Evolutionary conservation across 2,329 filamentous ascomycete species (phyloP), one percentile per base, ranked within the genome.

Genomic region (Lasiodiplodia hormozganensis): DNA sequence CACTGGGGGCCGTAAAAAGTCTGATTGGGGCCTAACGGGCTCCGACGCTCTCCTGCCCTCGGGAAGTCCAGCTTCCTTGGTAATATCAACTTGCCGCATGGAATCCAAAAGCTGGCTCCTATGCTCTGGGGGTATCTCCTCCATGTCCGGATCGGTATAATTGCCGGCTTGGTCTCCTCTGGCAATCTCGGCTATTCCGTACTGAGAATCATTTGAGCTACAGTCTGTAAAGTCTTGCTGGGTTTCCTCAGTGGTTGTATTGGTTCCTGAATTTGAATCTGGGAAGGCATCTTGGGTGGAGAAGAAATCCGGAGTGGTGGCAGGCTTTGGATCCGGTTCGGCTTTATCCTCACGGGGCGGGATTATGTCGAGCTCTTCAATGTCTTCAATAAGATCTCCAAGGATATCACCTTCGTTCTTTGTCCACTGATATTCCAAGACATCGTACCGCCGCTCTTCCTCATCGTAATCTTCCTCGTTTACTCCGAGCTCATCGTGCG

Each of bases 401-500:
- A 53, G 2, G 51, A 65, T 16, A 14, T 65, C 62, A 16, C 51
- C n/a, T 18, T 65, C 34, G 4, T 34, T n/a, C 21, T 65, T 31
- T 2, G 10, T 34, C 25, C 53, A 16, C 16, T 28, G 31, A 21
- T 16, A 40, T 4, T 54, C 62, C 14, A 47, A 11, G 11, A 38
- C 25, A 18, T 54, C 36, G 51, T 65, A 65, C 5, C 23, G 21
- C 12, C 23, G 11, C 31, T 65, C 62, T 12, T 40, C 51, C 7
- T 43, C 12, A 1, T 65, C 62, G 14, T 54, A 65, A 21, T 65
- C 62, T 23, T 65, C 62, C 31, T 65, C 62, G 21, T 7, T 23
- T 6, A 4, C 52, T 2, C 62, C 62, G 1, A 65, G 23, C 4
- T 11, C 34, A 8, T 65, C 52, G 7, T 43, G 62, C 5, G 31